phyloP scores from a whole-genome alignment of 2,329 filamentous ascomycete genomes.

The Thelonectria olida region DNA sequence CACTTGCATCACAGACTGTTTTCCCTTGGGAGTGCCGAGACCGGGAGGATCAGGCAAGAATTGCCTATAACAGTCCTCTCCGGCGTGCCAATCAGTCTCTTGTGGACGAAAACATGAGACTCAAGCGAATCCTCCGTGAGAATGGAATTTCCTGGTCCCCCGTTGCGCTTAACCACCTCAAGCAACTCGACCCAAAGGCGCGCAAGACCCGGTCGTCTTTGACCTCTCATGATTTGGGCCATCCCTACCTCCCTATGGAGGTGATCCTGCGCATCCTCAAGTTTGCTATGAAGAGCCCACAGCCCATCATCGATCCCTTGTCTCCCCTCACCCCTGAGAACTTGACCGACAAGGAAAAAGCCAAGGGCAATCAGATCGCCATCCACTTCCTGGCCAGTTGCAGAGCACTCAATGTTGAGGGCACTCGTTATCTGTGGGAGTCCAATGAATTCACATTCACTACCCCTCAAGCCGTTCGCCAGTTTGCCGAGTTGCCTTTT shows the following conservation, averaged over 20 bases:
- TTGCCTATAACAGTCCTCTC: conserved; percentile 58
- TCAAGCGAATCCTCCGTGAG: conserved; percentile 62
- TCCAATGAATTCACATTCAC: conserved; percentile 66
- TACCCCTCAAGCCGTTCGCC: conserved; percentile 57
- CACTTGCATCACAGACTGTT: conserved; percentile 37
- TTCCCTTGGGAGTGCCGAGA: conserved; percentile 63
- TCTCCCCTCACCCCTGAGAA: conserved; percentile 54
- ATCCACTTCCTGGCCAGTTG: conserved; percentile 64
- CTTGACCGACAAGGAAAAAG: conserved; percentile 54
- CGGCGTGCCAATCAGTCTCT: conserved; percentile 57
- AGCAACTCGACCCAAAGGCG: conserved; percentile 42
- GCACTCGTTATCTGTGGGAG: conserved; percentile 59
- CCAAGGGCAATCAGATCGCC: conserved; percentile 58
- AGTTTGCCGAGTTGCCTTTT: conserved; percentile 57
- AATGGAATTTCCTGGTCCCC: conserved; percentile 62
- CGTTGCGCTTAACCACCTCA: conserved; percentile 45
- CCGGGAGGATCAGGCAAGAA: conserved; percentile 59
- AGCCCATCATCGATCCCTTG: conserved; percentile 64
- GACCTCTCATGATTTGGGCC: conserved; percentile 40
- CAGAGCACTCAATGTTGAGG: conserved; percentile 59
- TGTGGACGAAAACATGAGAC: conserved; percentile 57
- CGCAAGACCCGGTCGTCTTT: conserved; percentile 47
- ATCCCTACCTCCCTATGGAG: conserved; percentile 61
- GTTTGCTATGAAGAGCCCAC: conserved; percentile 58
- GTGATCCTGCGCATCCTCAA: conserved; percentile 62